Evolutionary conservation across 1,284 basidiomycete genomes (phyloP).

Genomic region (Coniferiporia sulphurascens): DNA sequence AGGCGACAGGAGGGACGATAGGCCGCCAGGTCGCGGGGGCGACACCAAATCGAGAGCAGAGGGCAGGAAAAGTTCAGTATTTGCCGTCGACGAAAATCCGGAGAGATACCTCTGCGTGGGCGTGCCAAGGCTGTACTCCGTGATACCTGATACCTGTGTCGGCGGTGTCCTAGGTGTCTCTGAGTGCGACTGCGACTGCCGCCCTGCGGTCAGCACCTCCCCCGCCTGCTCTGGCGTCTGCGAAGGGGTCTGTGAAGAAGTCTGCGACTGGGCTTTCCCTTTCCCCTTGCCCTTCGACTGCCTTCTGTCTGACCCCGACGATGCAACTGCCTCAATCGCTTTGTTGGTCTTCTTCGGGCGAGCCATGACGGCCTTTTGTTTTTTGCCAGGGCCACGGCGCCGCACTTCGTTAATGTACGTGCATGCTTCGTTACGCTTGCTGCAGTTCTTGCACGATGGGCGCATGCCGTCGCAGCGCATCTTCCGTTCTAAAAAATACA

Average conservation of each 20-base stretch:
- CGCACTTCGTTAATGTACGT: slow-evolving; percentile 48
- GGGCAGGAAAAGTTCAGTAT: neutral
- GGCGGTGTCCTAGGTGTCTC: neutral
- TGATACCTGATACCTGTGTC: neutral
- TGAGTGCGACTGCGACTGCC: neutral
- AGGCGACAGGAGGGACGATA: neutral
- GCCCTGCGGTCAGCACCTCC: neutral
- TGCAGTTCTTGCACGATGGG: slow-evolving; percentile 58
- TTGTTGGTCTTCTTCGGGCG: slow-evolving; percentile 11
- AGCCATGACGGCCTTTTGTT: slow-evolving; percentile 39
- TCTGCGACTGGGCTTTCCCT: neutral
- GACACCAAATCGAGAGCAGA: neutral
- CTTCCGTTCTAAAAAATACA: slow-evolving; percentile 50
- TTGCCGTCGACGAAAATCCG: neutral
- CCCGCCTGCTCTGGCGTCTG: neutral
- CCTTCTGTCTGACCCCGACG: neutral
- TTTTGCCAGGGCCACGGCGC: slow-evolving; percentile 67
- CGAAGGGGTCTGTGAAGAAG: neutral
- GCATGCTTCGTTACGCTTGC: slow-evolving; percentile 41
- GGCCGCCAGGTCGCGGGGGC: neutral
- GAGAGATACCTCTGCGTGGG: neutral
- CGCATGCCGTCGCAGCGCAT: slow-evolving; percentile 61
- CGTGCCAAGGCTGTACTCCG: neutral
- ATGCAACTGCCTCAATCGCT: neutral
- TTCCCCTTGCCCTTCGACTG: slow-evolving; percentile 8